A percentile compares a stretch with the other conserved stretches of the same genome.
phyloP scores from a whole-genome alignment of 2,329 filamentous ascomycete species.

The Diaporthe citri region DNA sequence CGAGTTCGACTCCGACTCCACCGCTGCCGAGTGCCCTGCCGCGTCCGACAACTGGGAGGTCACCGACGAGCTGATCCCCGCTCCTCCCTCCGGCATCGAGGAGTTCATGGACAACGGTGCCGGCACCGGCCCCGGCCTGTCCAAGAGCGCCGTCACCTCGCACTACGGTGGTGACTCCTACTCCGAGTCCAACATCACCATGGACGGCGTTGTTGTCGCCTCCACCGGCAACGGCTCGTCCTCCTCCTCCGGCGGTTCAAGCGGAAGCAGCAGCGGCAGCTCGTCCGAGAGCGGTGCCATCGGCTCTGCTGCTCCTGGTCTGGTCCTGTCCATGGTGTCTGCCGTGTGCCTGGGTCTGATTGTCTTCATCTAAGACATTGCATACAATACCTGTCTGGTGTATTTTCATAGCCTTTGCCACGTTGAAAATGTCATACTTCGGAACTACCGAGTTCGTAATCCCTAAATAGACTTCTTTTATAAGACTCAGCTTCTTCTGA shows the following conservation, averaged over 20 bases:
- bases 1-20: slow-evolving; percentile 62
- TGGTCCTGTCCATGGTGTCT: slow-evolving; percentile 16
- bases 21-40: slow-evolving; percentile 63
- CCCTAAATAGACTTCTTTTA: slow-evolving; percentile 28
- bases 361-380: slow-evolving; percentile 15
- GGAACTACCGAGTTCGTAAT: slow-evolving; percentile 25
- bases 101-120: slow-evolving; percentile 68
- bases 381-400: slow-evolving; percentile 13
- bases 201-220: slow-evolving; percentile 31
- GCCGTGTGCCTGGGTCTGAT: slow-evolving; percentile 26
- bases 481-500: slow-evolving; percentile 22
- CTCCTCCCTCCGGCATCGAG: slow-evolving; percentile 63
- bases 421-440: slow-evolving; percentile 13
- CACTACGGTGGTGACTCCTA: slow-evolving; percentile 38
- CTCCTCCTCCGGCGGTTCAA: slow-evolving; percentile 2
- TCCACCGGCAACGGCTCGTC: slow-evolving; percentile 33
- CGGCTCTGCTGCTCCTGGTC: slow-evolving; percentile 9
- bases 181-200: slow-evolving; percentile 38
- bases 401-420: slow-evolving; percentile 21
- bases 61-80: slow-evolving; percentile 61
- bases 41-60: slow-evolving; percentile 64
- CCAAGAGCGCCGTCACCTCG: slow-evolving; percentile 51
- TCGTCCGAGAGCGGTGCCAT: not conserved
- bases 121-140: slow-evolving; percentile 66
- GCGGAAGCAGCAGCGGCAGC: slow-evolving; percentile 27